Conservation (phyloP, 2,329 filamentous ascomycete genomes). For the Pestalotiopsis sp. region DNA sequence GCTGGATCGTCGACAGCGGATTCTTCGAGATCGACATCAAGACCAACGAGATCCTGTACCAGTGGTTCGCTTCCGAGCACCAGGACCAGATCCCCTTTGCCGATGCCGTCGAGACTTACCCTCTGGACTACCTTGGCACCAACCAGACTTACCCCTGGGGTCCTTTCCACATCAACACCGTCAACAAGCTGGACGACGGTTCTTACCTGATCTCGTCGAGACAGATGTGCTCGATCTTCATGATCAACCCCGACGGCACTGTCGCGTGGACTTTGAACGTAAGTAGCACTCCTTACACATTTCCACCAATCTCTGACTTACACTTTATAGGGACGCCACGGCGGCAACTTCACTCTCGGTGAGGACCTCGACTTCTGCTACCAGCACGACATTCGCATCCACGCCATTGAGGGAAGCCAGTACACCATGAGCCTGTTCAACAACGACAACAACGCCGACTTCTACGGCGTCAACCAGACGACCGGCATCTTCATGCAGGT, state of each 20-base stretch:
- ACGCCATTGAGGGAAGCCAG: slow-evolving; percentile 21
- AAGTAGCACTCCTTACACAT: neutral
- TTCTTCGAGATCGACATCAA: slow-evolving; percentile 46
- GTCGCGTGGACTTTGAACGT: slow-evolving; percentile 29
- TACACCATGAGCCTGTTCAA: slow-evolving; percentile 37
- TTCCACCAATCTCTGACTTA: slow-evolving; percentile 2
- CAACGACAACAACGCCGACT: slow-evolving; percentile 34
- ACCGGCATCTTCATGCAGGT: slow-evolving; percentile 26
- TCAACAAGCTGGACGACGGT: slow-evolving; percentile 27
- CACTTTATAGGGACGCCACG: slow-evolving; percentile 23
- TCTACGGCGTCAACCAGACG: slow-evolving; percentile 23
- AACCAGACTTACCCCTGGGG: slow-evolving; percentile 27
- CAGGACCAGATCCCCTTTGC: slow-evolving; percentile 31
- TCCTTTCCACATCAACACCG: slow-evolving; percentile 32
- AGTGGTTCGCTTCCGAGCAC: slow-evolving; percentile 43
- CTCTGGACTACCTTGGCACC: slow-evolving; percentile 21
- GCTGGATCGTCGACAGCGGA: slow-evolving; percentile 38
- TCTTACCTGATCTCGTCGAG: slow-evolving; percentile 31
- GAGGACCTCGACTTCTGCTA: slow-evolving; percentile 31
- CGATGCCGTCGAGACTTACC: slow-evolving; percentile 20
- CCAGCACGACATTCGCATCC: slow-evolving; percentile 37
- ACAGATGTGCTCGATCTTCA: slow-evolving; percentile 25
- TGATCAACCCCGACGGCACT: slow-evolving; percentile 23
- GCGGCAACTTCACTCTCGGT: slow-evolving; percentile 25
- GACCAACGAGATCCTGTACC: slow-evolving; percentile 41